Evolutionary conservation across 495 filamentous ascomycete genomes (phyloP).

Genomic region (Aspergillus ellipticus): DNA sequence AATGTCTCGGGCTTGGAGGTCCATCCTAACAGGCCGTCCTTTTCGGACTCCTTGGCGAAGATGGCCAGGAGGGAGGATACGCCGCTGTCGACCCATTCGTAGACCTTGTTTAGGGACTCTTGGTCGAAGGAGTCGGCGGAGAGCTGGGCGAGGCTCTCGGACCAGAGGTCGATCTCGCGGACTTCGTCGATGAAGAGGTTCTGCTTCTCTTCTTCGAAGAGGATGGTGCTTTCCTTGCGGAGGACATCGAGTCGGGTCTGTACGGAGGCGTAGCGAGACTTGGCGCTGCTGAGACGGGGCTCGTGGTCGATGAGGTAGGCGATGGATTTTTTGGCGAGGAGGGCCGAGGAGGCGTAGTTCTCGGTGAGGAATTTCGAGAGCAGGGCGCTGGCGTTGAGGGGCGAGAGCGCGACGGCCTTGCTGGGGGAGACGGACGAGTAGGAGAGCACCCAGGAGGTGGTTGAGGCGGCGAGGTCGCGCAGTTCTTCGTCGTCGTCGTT

Average conservation of each 20-base stretch:
- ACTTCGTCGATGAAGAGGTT: conserved; percentile 85
- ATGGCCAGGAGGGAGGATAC: conserved; percentile 45
- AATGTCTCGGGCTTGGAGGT: conserved; percentile 69
- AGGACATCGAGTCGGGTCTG: conserved; percentile 44
- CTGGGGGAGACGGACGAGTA: conserved; percentile 29
- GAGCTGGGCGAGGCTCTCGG: conserved; percentile 38
- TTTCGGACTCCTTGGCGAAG: conserved; percentile 14
- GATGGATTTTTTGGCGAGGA: conserved; percentile 28
- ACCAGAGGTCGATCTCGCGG: conserved; percentile 66
- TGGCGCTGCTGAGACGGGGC: conserved; percentile 22
- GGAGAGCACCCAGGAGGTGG: conserved; percentile 43
- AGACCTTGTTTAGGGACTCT: conserved; percentile 26
- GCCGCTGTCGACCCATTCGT: conserved; percentile 56
- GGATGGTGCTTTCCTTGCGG: conserved; percentile 58
- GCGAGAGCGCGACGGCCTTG: conserved; percentile 32
- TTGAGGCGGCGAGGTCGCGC: conserved; percentile 58
- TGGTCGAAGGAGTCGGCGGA: conserved; percentile 19
- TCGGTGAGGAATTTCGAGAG: conserved; percentile 42
- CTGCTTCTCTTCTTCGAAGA: conserved; percentile 87
- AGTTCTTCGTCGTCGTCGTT: conserved; percentile 92
- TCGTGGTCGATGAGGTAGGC: conserved; percentile 29
- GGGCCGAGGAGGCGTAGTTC: conserved; percentile 32
- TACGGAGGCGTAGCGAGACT: conserved; percentile 31
- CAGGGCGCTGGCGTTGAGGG: conserved; percentile 44
- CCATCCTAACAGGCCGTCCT: conserved; percentile 70